Percentiles rank a stretch among this genome's conserved stretches.
Conservation (phyloP, 331 rosid genomes). For the Malus hybrid region DNA sequence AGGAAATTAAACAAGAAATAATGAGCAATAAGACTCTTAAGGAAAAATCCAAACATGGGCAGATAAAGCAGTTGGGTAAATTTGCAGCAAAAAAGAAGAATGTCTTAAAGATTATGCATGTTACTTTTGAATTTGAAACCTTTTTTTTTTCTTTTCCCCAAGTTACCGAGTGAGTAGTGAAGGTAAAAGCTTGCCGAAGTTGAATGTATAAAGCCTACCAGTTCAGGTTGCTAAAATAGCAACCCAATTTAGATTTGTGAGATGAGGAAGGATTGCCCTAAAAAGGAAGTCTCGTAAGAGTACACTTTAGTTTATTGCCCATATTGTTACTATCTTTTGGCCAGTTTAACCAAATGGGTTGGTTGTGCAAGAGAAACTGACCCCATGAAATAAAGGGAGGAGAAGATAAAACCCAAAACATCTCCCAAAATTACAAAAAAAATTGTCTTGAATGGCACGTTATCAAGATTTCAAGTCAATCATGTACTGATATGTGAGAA, state of each 20-base stretch:
- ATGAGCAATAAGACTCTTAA: conserved; percentile 31
- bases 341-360: neutral
- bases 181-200: neutral
- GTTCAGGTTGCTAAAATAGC: conserved; percentile 5
- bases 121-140: neutral
- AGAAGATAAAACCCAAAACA: neutral
- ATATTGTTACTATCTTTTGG: neutral
- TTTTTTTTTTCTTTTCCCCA: conserved; percentile 22
- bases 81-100: conserved; percentile 26
- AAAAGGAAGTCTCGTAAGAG: neutral
- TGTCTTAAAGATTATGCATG: conserved; percentile 19
- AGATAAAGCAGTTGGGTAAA: conserved; percentile 26
- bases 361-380: neutral
- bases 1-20: conserved; percentile 32
- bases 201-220: neutral
- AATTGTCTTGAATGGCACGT: too few species aligned
- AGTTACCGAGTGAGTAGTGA: conserved; percentile 3
- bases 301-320: neutral
- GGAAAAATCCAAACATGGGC: conserved; percentile 35
- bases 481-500: too few species aligned
- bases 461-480: too few species aligned
- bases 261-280: neutral
- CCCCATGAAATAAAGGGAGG: neutral
- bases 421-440: neutral
- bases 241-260: neutral